Evolutionary conservation across 805 yeast genomes (phyloP), one percentile per base, ranked within the genome.

Genomic region (Tetrapisispora nanseiensis): DNA sequence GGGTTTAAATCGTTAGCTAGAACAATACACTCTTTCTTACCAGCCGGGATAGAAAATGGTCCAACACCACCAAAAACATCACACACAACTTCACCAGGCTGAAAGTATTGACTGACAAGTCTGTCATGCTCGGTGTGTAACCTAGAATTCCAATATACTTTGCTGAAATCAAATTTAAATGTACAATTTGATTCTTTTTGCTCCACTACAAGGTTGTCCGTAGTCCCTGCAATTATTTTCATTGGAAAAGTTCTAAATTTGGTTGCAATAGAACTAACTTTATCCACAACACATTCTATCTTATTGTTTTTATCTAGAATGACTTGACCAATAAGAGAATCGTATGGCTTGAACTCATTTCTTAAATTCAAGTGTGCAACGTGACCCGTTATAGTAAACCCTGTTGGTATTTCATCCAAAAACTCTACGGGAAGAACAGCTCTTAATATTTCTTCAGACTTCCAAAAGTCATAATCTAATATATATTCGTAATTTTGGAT

Each of bases 51-150:
- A 1, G 95, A 90, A 67, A 94, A 92, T 4, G 99, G 99, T 0
- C 99, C 99, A 2, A 92, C 97, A 37, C 99, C 99, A 1, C 96
- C 97, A 77, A 94, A 85, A 0, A 87, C 97, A 66, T 92, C 99
- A 54, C 86, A 86, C 0, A 94, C 83, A 6, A 86, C 83, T 45
- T 82, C 82, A 9, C 82, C 82, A 4, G 75, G 69, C 33, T 73
- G 52, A 52, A 84, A 82, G 44, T 68, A 69, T 30, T 64, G 56
- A 1, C 65, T 58, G 3, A 92, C 81, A 33, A 92, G 65, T 45
- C 97, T 69, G 37, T 79, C 90, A 61, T 92, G 99, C 55, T 92
- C 99, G 0, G 95, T 85, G 51, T 87, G 90, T 39, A 92, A 69
- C 51, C 98, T 74, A 13, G 97, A 86, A 60, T 92, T 92, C 99